Conservation (phyloP, 495 filamentous ascomycete genomes). For the Penicillium coprophilum region DNA sequence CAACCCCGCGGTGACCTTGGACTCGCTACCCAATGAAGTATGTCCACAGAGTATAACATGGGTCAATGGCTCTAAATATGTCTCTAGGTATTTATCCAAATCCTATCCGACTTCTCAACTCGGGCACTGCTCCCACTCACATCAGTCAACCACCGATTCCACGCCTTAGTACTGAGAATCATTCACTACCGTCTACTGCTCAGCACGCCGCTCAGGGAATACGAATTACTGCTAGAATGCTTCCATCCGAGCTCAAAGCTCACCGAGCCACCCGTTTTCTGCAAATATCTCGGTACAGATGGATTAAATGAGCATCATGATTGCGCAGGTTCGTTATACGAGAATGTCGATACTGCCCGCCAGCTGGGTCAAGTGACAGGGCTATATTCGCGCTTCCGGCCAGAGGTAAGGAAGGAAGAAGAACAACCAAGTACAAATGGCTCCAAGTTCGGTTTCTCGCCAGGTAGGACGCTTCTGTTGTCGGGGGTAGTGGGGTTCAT, state of each 20-base stretch:
- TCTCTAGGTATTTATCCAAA: conserved; percentile 62
- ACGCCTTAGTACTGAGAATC: conserved; percentile 64
- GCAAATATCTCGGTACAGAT: conserved; percentile 63
- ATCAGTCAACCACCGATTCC: conserved; percentile 63
- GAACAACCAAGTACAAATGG: conserved; percentile 14
- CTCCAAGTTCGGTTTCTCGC: conserved; percentile 14
- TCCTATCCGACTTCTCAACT: conserved; percentile 62
- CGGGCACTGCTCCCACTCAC: conserved; percentile 58
- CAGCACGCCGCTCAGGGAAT: conserved; percentile 55
- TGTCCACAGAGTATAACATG: not conserved
- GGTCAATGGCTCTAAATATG: not conserved
- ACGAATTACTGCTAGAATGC: conserved; percentile 72
- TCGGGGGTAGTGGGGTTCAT: conserved; percentile 31
- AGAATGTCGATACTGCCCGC: conserved; percentile 28
- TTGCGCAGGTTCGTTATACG: conserved; percentile 43
- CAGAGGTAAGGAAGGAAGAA: conserved; percentile 49
- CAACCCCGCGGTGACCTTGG: conserved; percentile 24
- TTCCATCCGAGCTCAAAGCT: conserved; percentile 71
- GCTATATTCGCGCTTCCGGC: conserved; percentile 62
- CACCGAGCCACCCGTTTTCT: conserved; percentile 66
- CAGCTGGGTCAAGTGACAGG: conserved; percentile 38
- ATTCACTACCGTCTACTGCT: conserved; percentile 62
- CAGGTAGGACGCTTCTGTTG: conserved; percentile 20
- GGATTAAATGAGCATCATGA: conserved; percentile 43
- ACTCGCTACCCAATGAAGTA: conserved; percentile 54